These are phyloP conservation scores for Carex kokanica DNA, from an alignment of 176 grass and related monocot genomes.

Conservation along the genomic window DNA sequence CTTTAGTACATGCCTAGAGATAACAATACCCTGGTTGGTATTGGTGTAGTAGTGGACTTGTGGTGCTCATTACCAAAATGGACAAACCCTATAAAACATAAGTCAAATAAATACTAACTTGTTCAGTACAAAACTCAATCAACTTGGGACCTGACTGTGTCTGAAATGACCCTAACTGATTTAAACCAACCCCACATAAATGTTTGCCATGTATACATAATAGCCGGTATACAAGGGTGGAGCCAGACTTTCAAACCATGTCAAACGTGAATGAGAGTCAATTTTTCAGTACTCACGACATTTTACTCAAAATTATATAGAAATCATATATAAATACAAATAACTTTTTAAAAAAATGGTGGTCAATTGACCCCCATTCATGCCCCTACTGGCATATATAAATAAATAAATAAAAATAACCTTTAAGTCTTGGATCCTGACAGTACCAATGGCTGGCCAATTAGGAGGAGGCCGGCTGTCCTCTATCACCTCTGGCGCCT, in stretches of 20 bases:
- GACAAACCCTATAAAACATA: not conserved
- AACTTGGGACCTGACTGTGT: too few species aligned
- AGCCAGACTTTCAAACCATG: too few species aligned
- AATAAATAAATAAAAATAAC: slow-evolving; percentile 26
- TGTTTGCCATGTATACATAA: too few species aligned
- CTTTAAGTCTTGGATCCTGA: slow-evolving; percentile 77
- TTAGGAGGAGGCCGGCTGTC: slow-evolving; percentile 47
- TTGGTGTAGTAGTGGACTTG: not conserved
- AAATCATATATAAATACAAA: too few species aligned
- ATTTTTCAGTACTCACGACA: too few species aligned
- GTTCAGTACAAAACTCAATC: not conserved
- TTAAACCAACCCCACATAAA: too few species aligned
- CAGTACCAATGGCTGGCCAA: slow-evolving; percentile 69
- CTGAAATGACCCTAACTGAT: too few species aligned
- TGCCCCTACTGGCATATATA: slow-evolving; percentile 1
- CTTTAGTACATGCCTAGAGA: not conserved
- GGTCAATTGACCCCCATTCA: too few species aligned
- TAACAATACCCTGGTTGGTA: not conserved
- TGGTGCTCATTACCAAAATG: not conserved
- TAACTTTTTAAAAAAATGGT: too few species aligned
- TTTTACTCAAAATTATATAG: too few species aligned
- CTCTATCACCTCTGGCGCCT: slow-evolving; percentile 65
- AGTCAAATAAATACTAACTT: not conserved
- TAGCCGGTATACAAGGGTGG: too few species aligned
- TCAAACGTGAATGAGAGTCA: too few species aligned